Evolutionary conservation across 2,329 filamentous ascomycete genomes (phyloP), one percentile per base, ranked within the genome.

Genomic region (Geosmithia flava): DNA sequence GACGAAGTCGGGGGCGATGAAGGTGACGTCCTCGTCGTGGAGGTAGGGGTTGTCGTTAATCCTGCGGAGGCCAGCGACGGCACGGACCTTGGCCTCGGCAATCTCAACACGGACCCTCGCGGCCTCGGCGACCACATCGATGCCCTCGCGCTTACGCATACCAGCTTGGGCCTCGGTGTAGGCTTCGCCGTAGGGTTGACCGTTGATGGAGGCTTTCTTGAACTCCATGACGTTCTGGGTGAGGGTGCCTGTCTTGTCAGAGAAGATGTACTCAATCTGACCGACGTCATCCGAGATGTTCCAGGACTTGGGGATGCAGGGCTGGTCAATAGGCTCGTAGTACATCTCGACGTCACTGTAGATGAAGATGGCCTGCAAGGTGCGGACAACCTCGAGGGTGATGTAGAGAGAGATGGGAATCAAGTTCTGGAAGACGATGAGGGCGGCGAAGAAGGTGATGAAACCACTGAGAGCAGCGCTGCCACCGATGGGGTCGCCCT

Each of bases 181-280:
- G 1, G 93, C 93, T 68, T 98, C 93, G 52, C 94, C 93, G 56
- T 98, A 98, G 0, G 90, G 82, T 51, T 93, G 79, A n/a, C 91
- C 91, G 58, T 97, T 97, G 66, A 98, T 83, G 0, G 90, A 95
- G 48, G 85, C 89, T 66, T 98, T 98, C 66, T 97, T 98, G 78
- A 97, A 98, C 64, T 98, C 94, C 93, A 98, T 97, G 72, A 90
- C 84, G 60, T 97, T 97, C 68, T 93, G 94, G 6, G 91, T 97
- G 55, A 97, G 70, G 1, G 91, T 97, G 23, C 91, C 91, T 0
- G 91, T 97, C 72, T 97, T 97, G 71, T 97, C 91, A 1, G 90
- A 96, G 66, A 98, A 98, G 55, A 98, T 95, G 70, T 97, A 98
- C 66, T 97, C 93, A 53, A 98, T 95, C 67, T 98, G 93, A 13